These are phyloP conservation scores for Penicillium sp. DNA, from an alignment of 2,329 filamentous ascomycete genomes.

Conservation along the genomic window DNA sequence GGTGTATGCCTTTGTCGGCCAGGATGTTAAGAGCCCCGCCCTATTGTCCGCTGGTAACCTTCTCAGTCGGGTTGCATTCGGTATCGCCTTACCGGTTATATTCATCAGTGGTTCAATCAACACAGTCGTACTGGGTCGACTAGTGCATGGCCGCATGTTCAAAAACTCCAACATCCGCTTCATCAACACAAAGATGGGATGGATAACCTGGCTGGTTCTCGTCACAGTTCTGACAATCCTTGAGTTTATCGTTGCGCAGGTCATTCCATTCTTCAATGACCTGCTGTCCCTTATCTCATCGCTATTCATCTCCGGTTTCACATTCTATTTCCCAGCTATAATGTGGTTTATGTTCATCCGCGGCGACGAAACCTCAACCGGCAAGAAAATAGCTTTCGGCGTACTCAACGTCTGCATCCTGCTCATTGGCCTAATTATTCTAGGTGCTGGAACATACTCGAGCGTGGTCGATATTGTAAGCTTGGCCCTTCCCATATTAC, in stretches of 20 bases:
- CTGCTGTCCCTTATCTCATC: not conserved
- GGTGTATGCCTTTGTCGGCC: not conserved
- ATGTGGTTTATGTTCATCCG: slow-evolving; percentile 1
- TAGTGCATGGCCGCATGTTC: not conserved
- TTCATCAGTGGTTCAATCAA: not conserved
- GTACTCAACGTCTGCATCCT: not conserved
- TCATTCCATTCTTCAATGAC: not conserved
- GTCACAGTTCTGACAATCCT: not conserved
- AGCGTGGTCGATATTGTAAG: not conserved
- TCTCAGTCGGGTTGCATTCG: not conserved
- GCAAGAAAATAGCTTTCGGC: not conserved
- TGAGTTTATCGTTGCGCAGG: not conserved
- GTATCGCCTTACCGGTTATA: not conserved
- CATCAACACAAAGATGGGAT: not conserved
- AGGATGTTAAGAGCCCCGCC: not conserved
- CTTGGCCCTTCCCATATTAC: no score
- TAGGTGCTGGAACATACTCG: not conserved
- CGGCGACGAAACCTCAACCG: not conserved
- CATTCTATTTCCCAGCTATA: slow-evolving; percentile 1
- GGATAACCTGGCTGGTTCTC: not conserved
- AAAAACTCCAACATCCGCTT: not conserved
- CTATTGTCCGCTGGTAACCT: not conserved
- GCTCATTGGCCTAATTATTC: not conserved
- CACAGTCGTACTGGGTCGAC: not conserved
- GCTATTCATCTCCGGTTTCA: not conserved